A percentile compares a stretch with the other conserved stretches of the same genome.
Evolutionary conservation across 768 basidiomycete species (phyloP).

Genomic region (Tylopilus sp.): DNA sequence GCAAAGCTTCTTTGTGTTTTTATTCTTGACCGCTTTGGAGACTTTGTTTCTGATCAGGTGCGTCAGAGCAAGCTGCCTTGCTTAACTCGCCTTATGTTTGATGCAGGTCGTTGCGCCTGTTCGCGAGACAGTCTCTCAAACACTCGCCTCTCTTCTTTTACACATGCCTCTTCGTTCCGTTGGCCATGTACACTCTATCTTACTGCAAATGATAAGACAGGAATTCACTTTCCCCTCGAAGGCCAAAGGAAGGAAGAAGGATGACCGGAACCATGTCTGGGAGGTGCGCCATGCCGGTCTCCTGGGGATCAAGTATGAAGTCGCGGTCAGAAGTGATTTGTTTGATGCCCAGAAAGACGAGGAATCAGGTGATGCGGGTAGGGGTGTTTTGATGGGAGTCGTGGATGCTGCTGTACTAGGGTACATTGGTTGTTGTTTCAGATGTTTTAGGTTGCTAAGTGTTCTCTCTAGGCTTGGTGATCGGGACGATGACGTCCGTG

Average conservation of each 20-base stretch:
- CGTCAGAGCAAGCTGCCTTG: conserved; percentile 5
- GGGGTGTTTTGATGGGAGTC: conserved; percentile 68
- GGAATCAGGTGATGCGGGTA: conserved; percentile 41
- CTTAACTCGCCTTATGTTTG: not conserved
- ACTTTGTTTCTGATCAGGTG: conserved; percentile 92
- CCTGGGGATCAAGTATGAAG: conserved; percentile 96
- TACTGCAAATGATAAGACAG: conserved; percentile 93
- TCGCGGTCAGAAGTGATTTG: conserved; percentile 87
- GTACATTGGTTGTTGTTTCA: conserved; percentile 36
- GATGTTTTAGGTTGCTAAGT: conserved; percentile 5
- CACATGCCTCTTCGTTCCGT: conserved; percentile 85
- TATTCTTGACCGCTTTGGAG: conserved; percentile 95
- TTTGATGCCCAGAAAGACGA: conserved; percentile 44
- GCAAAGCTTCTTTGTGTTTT: conserved; percentile 86
- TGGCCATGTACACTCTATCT: conserved; percentile 72
- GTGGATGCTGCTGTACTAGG: conserved; percentile 91
- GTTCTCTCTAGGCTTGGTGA: conserved; percentile 68
- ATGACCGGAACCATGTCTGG: conserved; percentile 70
- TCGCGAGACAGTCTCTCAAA: conserved; percentile 93
- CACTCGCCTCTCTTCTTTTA: conserved; percentile 82
- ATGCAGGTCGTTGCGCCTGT: conserved; percentile 89
- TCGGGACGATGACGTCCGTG: conserved; percentile 92
- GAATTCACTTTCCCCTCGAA: conserved; percentile 54
- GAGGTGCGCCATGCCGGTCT: conserved; percentile 98
- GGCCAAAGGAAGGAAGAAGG: conserved; percentile 31